A percentile compares a stretch with the other conserved stretches of the same genome.
These are phyloP conservation scores for Diaporthe citrichinensis DNA, from an alignment of 2,329 filamentous ascomycete species.

Conservation along the genomic window DNA sequence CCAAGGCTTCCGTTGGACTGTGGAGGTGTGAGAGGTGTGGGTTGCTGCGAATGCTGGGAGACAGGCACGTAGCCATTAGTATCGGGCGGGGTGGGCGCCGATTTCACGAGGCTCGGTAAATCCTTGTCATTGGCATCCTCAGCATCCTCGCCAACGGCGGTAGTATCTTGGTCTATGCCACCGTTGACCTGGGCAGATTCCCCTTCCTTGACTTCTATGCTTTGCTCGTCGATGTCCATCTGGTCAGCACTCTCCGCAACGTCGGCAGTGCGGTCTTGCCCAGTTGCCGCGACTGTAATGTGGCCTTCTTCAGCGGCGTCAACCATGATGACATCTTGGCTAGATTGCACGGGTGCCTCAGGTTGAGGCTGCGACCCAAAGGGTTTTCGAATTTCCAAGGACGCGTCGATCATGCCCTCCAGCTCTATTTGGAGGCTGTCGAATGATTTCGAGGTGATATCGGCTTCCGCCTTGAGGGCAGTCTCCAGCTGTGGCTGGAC, in stretches of 20 bases:
- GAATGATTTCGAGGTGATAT: conserved; percentile 78
- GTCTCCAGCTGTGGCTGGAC: conserved; percentile 84
- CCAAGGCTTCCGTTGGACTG: conserved; percentile 72
- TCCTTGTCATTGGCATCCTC: conserved; percentile 38
- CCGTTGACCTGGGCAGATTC: conserved; percentile 48
- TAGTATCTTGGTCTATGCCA: conserved; percentile 47
- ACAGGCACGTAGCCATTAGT: conserved; percentile 60
- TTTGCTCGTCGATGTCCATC: conserved; percentile 47
- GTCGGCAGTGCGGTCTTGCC: conserved; percentile 51
- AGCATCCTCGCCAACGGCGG: conserved; percentile 48
- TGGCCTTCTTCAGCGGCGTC: conserved; percentile 62
- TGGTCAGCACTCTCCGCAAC: conserved; percentile 45
- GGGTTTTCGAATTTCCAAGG: conserved; percentile 68
- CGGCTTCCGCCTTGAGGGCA: conserved; percentile 85
- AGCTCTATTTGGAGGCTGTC: conserved; percentile 81
- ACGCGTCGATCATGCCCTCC: conserved; percentile 79
- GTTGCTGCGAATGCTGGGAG: conserved; percentile 49
- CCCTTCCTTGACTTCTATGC: conserved; percentile 53
- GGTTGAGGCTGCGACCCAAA: conserved; percentile 51
- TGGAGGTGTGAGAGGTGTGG: conserved; percentile 75
- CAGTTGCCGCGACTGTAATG: conserved; percentile 60
- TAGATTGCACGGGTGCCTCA: conserved; percentile 57
- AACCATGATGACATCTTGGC: conserved; percentile 65
- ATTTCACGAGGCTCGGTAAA: conserved; percentile 49
- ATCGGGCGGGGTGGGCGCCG: conserved; percentile 62